Base-by-base conservation (phyloP, 768 basidiomycete genomes). In the Mycena olivaceomarginata region DNA sequence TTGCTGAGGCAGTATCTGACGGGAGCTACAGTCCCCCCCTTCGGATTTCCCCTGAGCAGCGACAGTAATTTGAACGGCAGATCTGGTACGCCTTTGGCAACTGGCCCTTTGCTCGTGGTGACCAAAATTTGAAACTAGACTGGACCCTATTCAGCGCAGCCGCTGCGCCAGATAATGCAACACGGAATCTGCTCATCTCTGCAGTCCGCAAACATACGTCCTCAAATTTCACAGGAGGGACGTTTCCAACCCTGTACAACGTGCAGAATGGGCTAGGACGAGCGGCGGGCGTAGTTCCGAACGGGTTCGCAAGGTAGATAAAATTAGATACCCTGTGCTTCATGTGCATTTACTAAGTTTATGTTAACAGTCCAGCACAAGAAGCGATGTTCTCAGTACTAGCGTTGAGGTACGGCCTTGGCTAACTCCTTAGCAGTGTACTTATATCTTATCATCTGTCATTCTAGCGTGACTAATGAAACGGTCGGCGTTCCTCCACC, bases 131-230 rank as follows among this genome's bases (percentile, higher is more conserved):
- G 10, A n/a, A 4, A 12, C 15, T 12, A 85, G 90, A 91, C 74
- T 92, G 91, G 91, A 84, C 87, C 7, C 82, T 91, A 31, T 87
- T 90, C 79, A 88, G 89, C 12, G 90, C 91, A 0, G 89, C 87
- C 0, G 86, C 88, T 0, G 85, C 87, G 40, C 84, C 85, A 0
- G 82, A 85, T 59, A 70, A 56, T 1, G 75, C 82, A 1, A 84
- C 83, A 1, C 83, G 89, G 37, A 84, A 92, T 77, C 75, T 81
- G n/a, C 82, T 92, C 64, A 85, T 92, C 1, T 67, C 75, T 1
- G 74, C 77, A 43, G 80, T 84, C 2, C 82, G 82, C 62, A 72
- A 76, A 16, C 79, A 82, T 16, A 82, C 84, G 0, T 82, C 76
- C 25, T 74, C 67, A 8, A 82, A 76, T 8, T 72, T 63, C 7